Percentiles rank a stretch among this genome's conserved stretches.
phyloP scores from a whole-genome alignment of 2,329 filamentous ascomycete genomes.

The Simplicillium sp. region DNA sequence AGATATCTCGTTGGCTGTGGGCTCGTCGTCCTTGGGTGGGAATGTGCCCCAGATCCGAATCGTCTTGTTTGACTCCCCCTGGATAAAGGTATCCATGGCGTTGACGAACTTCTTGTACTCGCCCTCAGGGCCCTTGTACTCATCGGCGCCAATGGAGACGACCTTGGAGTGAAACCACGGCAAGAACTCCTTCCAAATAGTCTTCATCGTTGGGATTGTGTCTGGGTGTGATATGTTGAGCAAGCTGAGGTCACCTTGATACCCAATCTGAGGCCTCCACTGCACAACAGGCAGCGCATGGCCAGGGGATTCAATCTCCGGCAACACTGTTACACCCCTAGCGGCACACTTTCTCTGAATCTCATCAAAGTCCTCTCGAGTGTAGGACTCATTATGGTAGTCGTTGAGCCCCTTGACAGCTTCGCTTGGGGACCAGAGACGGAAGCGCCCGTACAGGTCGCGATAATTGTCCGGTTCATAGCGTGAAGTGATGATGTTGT shows the following conservation, averaged over 20 bases:
- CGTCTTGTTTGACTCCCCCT: constrained; percentile 28
- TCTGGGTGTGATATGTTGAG: constrained; percentile 34
- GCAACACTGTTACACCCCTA: constrained; percentile 47
- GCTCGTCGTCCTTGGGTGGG: constrained; percentile 12
- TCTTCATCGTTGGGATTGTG: constrained; percentile 37
- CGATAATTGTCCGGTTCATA: constrained; percentile 37
- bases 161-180: constrained; percentile 46
- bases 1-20: constrained; percentile 5
- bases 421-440: constrained; percentile 37
- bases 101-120: constrained; percentile 39
- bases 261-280: constrained; percentile 46
- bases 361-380: constrained; percentile 36
- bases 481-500: constrained; percentile 39
- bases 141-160: constrained; percentile 45
- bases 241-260: constrained; percentile 34
- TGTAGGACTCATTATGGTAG: constrained; percentile 45
- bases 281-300: constrained; percentile 47
- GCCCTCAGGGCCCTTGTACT: constrained; percentile 35
- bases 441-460: constrained; percentile 44
- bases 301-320: constrained; percentile 50
- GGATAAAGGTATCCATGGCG: constrained; percentile 35
- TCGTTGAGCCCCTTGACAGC: constrained; percentile 38
- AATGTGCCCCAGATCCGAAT: constrained; percentile 44
- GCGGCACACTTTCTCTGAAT: constrained; percentile 42
- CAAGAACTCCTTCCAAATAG: constrained; percentile 41